phyloP scores from a whole-genome alignment of 495 filamentous ascomycete genomes.

The Penicillium taxi region DNA sequence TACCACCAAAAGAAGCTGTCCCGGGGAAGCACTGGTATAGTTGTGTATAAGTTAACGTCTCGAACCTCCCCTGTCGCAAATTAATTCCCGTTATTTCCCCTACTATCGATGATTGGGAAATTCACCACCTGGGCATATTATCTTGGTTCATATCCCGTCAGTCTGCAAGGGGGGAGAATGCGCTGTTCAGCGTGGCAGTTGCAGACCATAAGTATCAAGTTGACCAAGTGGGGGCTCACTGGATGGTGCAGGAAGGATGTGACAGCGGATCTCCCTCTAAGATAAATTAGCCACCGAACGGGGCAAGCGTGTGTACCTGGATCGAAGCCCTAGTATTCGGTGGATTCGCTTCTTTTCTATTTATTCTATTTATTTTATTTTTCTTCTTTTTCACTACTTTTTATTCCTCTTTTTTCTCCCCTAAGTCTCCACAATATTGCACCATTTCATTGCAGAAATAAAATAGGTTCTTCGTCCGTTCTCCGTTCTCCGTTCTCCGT shows the following conservation, averaged over 20 bases:
- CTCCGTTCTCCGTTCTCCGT: too few species aligned
- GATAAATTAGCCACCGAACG: constrained; percentile 19
- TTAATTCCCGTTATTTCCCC: too few species aligned
- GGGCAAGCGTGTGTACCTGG: constrained; percentile 19
- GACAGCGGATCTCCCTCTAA: constrained; percentile 34
- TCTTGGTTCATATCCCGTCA: neutral
- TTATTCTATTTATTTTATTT: neutral
- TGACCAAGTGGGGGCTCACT: constrained; percentile 25
- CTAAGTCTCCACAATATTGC: neutral
- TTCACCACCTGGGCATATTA: too few species aligned
- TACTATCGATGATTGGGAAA: too few species aligned
- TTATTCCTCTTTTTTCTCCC: constrained; percentile 1
- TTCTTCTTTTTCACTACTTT: constrained; percentile 1
- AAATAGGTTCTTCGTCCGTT: too few species aligned
- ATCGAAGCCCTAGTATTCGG: constrained; percentile 8
- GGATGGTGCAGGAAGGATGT: constrained; percentile 27
- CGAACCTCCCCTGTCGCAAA: too few species aligned
- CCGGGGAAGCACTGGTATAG: too few species aligned
- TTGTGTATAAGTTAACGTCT: too few species aligned
- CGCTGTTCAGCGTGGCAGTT: constrained; percentile 39
- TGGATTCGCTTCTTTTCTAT: neutral
- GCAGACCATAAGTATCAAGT: constrained; percentile 19
- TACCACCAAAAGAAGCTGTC: constrained; percentile 13
- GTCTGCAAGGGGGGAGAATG: constrained; percentile 18
- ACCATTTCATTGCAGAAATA: too few species aligned